These are phyloP conservation scores for Candida khao-thaluensis DNA, from an alignment of 805 yeast species.

Conservation along the genomic window DNA sequence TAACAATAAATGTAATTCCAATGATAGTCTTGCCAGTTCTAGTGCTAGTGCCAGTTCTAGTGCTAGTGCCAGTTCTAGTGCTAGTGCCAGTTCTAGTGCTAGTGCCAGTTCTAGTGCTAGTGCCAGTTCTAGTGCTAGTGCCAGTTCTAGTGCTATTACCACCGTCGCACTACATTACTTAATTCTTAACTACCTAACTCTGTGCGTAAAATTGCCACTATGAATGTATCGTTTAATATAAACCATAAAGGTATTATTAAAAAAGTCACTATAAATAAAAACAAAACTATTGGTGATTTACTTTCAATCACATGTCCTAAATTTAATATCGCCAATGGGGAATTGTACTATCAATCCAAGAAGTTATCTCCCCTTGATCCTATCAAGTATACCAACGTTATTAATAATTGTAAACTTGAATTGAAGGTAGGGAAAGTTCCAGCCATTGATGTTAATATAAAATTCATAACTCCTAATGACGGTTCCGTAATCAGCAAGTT, in stretches of 20 bases:
- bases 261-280: slow-evolving; percentile 26
- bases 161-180: too few species aligned
- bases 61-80: too few species aligned
- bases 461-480: slow-evolving; percentile 9
- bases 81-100: too few species aligned
- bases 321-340: slow-evolving; percentile 28
- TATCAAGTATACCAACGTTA: slow-evolving; percentile 29
- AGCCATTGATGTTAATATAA: slow-evolving; percentile 7
- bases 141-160: too few species aligned
- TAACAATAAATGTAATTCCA: too few species aligned
- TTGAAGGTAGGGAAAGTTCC: slow-evolving; percentile 18
- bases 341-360: slow-evolving; percentile 27
- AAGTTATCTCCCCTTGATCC: slow-evolving; percentile 32
- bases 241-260: slow-evolving; percentile 23
- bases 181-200: too few species aligned
- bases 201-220: slow-evolving; percentile 7
- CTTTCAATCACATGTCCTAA: slow-evolving; percentile 21
- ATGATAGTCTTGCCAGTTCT: too few species aligned
- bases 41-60: too few species aligned
- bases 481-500: slow-evolving; percentile 6
- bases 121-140: too few species aligned
- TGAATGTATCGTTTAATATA: slow-evolving; percentile 21
- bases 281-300: slow-evolving; percentile 31
- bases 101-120: too few species aligned
- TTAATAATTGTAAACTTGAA: slow-evolving; percentile 33